A percentile compares a stretch with the other conserved stretches of the same genome.
phyloP scores from a whole-genome alignment of 192 early-diverging fungal species.

The Backusella westeae region DNA sequence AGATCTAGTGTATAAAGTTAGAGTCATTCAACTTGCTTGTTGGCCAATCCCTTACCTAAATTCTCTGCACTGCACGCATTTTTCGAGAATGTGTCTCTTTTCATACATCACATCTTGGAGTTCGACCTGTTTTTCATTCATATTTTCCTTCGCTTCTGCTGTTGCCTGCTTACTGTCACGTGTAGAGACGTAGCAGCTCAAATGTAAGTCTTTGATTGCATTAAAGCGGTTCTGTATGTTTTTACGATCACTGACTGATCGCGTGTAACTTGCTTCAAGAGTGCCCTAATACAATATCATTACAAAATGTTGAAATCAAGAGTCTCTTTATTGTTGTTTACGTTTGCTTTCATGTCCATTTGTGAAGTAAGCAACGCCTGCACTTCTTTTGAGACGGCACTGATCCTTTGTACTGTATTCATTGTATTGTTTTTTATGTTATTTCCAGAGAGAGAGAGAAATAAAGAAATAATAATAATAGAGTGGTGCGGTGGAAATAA shows the following conservation, averaged over 20 bases:
- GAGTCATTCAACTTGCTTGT: background rate
- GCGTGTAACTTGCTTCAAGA: background rate
- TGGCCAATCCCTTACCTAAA: constrained; percentile 39
- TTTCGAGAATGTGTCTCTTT: constrained; percentile 48
- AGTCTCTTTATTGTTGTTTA: background rate
- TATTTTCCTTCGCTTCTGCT: constrained; percentile 49
- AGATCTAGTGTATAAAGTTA: constrained; percentile 35
- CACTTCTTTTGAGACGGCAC: background rate
- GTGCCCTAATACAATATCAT: constrained; percentile 9
- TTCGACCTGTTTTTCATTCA: constrained; percentile 47
- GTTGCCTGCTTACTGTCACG: constrained; percentile 42
- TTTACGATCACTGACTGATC: background rate
- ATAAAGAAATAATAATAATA: background rate
- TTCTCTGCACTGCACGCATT: constrained; percentile 54
- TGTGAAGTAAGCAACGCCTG: background rate
- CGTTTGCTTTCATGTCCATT: background rate
- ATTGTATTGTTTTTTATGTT: background rate
- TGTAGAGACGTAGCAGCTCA: constrained; percentile 16
- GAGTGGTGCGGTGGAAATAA: too few relatives aligned
- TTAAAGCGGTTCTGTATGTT: background rate
- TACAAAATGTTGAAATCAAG: background rate
- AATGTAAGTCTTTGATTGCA: constrained; percentile 21
- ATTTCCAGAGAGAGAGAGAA: background rate
- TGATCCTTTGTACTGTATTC: background rate
- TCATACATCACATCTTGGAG: constrained; percentile 61